phyloP scores from a whole-genome alignment of 2,329 filamentous ascomycete species.

The Stagonosporopsis rhizophila region DNA sequence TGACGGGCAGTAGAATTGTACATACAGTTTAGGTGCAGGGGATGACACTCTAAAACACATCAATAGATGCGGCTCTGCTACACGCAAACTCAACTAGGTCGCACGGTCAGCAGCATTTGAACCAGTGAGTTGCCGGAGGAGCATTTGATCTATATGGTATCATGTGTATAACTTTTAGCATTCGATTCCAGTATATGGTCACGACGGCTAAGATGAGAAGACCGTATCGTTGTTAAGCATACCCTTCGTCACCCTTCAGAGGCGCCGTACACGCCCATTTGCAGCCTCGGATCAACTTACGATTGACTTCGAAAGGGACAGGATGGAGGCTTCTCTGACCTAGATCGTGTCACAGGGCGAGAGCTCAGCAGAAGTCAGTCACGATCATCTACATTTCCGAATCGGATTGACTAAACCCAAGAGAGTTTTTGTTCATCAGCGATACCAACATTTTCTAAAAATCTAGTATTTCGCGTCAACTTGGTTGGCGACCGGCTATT shows the following conservation, averaged over 20 bases:
- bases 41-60: neutral
- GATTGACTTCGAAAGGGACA: neutral
- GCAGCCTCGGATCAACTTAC: neutral
- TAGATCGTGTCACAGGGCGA: neutral
- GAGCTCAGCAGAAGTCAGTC: neutral
- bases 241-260: neutral
- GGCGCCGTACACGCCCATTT: neutral
- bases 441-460: neutral
- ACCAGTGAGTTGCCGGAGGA: neutral
- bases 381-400: neutral
- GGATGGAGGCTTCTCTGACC: neutral
- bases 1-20: neutral
- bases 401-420: neutral
- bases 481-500: constrained; percentile 6
- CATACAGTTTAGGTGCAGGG: neutral
- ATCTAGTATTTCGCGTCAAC: neutral
- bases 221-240: neutral
- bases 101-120: neutral
- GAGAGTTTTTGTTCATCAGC: too few species aligned
- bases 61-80: neutral
- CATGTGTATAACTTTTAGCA: neutral
- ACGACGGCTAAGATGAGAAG: neutral
- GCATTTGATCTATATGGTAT: neutral
- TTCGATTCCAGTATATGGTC: neutral
- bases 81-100: neutral